Base-by-base conservation (phyloP, 352 stramenopile species). In the Phytophthora pseudosyringae region DNA sequence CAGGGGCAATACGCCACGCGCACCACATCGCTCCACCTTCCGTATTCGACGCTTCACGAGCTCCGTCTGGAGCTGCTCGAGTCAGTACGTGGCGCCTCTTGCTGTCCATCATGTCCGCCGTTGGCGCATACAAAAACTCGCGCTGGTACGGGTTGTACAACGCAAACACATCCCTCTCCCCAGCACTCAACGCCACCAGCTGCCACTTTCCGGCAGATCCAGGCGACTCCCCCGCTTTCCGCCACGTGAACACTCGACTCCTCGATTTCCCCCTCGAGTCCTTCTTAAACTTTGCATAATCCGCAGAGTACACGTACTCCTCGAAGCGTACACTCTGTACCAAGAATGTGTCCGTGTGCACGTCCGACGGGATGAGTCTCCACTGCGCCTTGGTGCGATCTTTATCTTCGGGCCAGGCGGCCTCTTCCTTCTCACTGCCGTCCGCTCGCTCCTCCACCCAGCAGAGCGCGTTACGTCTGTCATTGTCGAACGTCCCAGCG, bases 131-230 rank as follows among this genome's bases (percentile, higher is more conserved):
- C 39, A 93, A 66, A 70, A 86, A 91, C 65, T 90, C 78, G 15
- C 82, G 78, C 39, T 90, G 80, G 62, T 93, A 89, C 25, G 80
- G 74, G 57, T 93, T 93, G 57, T 93, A 93, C 3, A 93, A 54
- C 11, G 78, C 81, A 69, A 90, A 93, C 21, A 87, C 70, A 53
- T 93, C 81, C 35, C 81, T 68, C 45, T 78, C 65, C 9, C 67
- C 52, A 5, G 54, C 50, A 53, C 80, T 76, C 44, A 89, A 54
- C 1, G 73, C 55, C 18, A 91, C 56, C 3, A 93, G 57, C 51
- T 91, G 81, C 83, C 83, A 93, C 36, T 89, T 80, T 9, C 82
- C 81, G 1, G 73, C 67, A 7, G 77, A 71, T 8, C 81, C 83
- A 1, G 83, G 72, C 0, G 64, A 50, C 10, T 90, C 80, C 6